Conservation (phyloP, 768 basidiomycete species). For the Mycena polygramma region DNA sequence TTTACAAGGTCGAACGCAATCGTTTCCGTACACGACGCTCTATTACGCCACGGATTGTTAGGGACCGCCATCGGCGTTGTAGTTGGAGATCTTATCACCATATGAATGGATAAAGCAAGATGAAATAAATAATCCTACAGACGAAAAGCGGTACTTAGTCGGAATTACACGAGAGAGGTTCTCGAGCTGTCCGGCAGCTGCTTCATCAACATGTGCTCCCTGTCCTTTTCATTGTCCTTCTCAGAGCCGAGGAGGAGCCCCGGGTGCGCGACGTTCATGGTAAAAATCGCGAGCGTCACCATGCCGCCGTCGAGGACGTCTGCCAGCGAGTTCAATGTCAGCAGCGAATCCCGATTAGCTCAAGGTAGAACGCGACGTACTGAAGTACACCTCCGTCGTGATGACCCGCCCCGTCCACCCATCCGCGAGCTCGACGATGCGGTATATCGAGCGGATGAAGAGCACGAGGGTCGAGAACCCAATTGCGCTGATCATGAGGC, state of each 20-base stretch:
- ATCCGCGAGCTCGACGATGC: constrained; percentile 63
- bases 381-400: constrained; percentile 61
- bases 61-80: too few species aligned
- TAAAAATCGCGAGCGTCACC: constrained; percentile 11
- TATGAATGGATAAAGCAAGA: too few species aligned
- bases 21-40: too few species aligned
- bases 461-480: constrained; percentile 56
- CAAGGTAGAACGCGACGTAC: constrained; percentile 1
- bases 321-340: background rate
- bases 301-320: constrained; percentile 17
- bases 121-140: too few species aligned
- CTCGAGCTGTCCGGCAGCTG: background rate
- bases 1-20: too few species aligned
- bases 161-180: constrained; percentile 2
- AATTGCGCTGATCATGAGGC: constrained; percentile 51
- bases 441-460: constrained; percentile 66
- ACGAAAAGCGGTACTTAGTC: too few species aligned
- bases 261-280: constrained; percentile 16
- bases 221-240: background rate
- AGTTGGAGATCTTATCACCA: too few species aligned
- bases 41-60: too few species aligned
- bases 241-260: constrained; percentile 9
- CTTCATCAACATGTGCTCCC: background rate
- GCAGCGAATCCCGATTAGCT: background rate
- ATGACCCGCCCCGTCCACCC: constrained; percentile 68